phyloP scores from a whole-genome alignment of 2,329 filamentous ascomycete species.

The Aspergillus texensis region DNA sequence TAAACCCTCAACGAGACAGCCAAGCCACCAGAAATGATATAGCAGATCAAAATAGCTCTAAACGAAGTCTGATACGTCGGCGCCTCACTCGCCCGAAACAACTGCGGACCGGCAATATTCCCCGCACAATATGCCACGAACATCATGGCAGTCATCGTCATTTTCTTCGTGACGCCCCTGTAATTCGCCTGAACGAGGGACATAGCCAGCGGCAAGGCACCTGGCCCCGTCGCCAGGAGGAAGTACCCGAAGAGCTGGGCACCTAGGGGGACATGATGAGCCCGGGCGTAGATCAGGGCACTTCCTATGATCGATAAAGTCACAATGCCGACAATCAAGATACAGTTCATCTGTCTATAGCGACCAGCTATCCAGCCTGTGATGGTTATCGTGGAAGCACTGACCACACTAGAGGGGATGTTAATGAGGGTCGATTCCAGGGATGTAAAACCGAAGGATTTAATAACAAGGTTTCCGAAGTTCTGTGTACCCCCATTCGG shows the following conservation, averaged over 20 bases:
- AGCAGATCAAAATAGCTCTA: conserved; percentile 59
- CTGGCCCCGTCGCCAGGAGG: conserved; percentile 56
- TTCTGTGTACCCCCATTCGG: conserved; percentile 58
- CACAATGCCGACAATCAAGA: conserved; percentile 53
- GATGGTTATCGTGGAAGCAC: conserved; percentile 11
- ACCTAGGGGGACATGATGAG: conserved; percentile 34
- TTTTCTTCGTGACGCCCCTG: conserved; percentile 62
- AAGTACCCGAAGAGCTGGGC: conserved; percentile 62
- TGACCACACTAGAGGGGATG: conserved; percentile 61
- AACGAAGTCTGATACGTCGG: conserved; percentile 59
- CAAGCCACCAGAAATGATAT: conserved; percentile 53
- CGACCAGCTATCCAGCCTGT: conserved; percentile 18
- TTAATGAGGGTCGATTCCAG: conserved; percentile 58
- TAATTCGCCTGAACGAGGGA: conserved; percentile 60
- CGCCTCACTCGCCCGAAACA: conserved; percentile 55
- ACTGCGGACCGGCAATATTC: conserved; percentile 60
- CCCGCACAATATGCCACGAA: conserved; percentile 60
- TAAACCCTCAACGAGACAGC: conserved; percentile 52
- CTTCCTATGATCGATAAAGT: conserved; percentile 56
- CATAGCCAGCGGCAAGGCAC: conserved; percentile 58
- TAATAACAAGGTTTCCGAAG: conserved; percentile 57
- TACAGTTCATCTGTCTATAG: conserved; percentile 12
- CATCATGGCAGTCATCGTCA: conserved; percentile 59
- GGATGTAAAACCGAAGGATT: conserved; percentile 58
- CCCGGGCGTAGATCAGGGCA: conserved; percentile 56